Conservation (phyloP, 1,139 yeast genomes). For the Blastobotrys proliferans region DNA sequence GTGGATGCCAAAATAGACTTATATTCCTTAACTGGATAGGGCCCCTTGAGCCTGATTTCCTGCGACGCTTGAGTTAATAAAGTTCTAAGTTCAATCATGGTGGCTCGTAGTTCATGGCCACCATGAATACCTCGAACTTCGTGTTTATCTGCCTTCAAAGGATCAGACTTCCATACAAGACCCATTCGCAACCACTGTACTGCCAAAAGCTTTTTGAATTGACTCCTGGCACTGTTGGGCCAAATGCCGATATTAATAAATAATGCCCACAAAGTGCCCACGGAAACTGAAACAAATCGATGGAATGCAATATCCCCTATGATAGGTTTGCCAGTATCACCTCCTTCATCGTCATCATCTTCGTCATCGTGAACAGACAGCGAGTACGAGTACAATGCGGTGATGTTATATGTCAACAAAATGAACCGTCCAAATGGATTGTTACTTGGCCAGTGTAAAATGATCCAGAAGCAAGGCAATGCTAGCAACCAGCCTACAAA, state of each 20-base stretch:
- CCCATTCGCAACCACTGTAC: constrained; percentile 77
- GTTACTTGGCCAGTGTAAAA: constrained; percentile 60
- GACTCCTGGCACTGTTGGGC: constrained; percentile 71
- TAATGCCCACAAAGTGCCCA: constrained; percentile 77
- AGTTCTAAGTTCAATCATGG: constrained; percentile 59
- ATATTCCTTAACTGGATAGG: constrained; percentile 56
- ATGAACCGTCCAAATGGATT: constrained; percentile 53
- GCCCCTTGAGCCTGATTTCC: constrained; percentile 72
- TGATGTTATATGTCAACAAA: constrained; percentile 69
- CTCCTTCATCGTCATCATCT: constrained; percentile 59
- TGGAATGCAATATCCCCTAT: constrained; percentile 78
- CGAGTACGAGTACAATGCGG: constrained; percentile 73
- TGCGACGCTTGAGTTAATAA: constrained; percentile 68
- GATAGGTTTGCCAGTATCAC: constrained; percentile 59
- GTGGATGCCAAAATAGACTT: constrained; percentile 51
- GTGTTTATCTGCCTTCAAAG: constrained; percentile 31
- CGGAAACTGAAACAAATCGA: constrained; percentile 64
- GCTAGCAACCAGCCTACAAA: constrained; percentile 57
- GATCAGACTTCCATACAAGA: constrained; percentile 72
- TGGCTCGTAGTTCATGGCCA: constrained; percentile 40
- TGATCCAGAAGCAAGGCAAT: constrained; percentile 62
- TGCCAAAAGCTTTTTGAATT: constrained; percentile 62
- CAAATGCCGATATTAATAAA: constrained; percentile 54
- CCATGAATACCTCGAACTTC: constrained; percentile 30
- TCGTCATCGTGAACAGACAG: constrained; percentile 57